Conservation (phyloP, 345 rosid genomes). For the Tarenaya hassleriana region DNA sequence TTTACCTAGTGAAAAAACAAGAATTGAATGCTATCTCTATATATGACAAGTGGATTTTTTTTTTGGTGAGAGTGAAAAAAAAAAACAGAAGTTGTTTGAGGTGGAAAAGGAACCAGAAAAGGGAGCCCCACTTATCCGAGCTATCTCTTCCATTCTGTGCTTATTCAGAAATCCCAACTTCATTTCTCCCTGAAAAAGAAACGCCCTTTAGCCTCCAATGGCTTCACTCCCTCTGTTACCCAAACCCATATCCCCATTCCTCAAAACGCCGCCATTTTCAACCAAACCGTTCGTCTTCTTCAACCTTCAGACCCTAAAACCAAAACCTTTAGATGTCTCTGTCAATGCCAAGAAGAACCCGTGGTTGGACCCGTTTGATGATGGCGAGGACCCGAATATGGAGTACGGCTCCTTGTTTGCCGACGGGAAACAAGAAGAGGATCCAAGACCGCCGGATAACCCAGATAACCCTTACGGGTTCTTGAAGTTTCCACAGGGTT, state of each 20-base stretch:
- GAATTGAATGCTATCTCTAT: no score
- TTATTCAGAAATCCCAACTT: slow-evolving; percentile 13
- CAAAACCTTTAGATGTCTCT: slow-evolving; percentile 24
- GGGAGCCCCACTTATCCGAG: slow-evolving; percentile 71
- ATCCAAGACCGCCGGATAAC: slow-evolving; percentile 67
- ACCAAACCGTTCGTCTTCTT: slow-evolving; percentile 34
- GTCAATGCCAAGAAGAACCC: slow-evolving; percentile 54
- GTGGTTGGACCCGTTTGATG: slow-evolving; percentile 83
- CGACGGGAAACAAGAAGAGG: slow-evolving; percentile 92
- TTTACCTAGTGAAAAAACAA: no score
- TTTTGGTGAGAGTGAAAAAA: no score
- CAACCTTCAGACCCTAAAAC: slow-evolving; percentile 25
- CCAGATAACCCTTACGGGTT: slow-evolving; percentile 82
- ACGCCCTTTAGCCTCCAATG: slow-evolving; percentile 26
- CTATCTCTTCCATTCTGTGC: slow-evolving; percentile 42
- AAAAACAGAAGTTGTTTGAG: slow-evolving; percentile 2
- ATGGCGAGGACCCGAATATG: slow-evolving; percentile 60
- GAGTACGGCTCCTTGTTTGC: slow-evolving; percentile 73
- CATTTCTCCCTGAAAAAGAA: slow-evolving; percentile 7
- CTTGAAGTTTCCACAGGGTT: slow-evolving; percentile 86
- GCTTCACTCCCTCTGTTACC: slow-evolving; percentile 49
- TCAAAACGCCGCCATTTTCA: slow-evolving; percentile 37
- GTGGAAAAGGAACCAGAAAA: slow-evolving; percentile 19
- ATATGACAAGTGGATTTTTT: no score
- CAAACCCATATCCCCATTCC: slow-evolving; percentile 45